Conservation (phyloP, 305 asterid genomes). For the Fraxinus latifolia region DNA sequence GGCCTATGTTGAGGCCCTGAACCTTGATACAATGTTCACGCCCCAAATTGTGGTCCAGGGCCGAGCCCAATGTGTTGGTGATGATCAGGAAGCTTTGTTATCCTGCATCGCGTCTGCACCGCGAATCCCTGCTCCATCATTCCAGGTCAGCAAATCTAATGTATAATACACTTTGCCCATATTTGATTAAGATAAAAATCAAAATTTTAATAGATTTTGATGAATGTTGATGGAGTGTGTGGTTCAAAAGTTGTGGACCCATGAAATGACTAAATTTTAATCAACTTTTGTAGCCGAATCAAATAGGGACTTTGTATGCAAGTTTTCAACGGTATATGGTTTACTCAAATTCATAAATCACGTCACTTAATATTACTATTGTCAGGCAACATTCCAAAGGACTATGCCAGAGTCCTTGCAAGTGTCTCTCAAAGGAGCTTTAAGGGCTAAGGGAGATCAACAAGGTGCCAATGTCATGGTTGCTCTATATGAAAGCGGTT, state of each 20-base stretch:
- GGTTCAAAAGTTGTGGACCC: neutral
- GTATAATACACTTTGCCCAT: neutral
- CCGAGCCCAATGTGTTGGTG: constrained; percentile 55
- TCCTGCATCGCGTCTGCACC: constrained; percentile 55
- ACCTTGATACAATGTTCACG: constrained; percentile 76
- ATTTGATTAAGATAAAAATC: neutral
- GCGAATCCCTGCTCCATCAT: constrained; percentile 55
- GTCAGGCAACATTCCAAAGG: constrained; percentile 63
- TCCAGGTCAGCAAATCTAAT: constrained; percentile 53
- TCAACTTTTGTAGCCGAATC: neutral
- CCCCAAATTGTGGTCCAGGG: constrained; percentile 84
- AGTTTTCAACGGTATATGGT: neutral
- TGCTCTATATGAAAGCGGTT: constrained; percentile 69
- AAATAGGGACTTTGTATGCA: neutral
- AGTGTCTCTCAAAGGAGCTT: constrained; percentile 58
- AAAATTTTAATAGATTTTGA: neutral
- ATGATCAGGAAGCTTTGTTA: constrained; percentile 52
- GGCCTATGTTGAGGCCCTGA: constrained; percentile 69
- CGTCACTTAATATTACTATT: neutral
- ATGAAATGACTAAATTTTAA: neutral
- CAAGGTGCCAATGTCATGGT: constrained; percentile 61
- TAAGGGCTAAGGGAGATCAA: constrained; percentile 53
- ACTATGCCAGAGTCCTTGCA: constrained; percentile 49
- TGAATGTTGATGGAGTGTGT: neutral
- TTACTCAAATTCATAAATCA: neutral